phyloP scores from a whole-genome alignment of 176 grass and related monocot species.

The Aegilops sharonensis region DNA sequence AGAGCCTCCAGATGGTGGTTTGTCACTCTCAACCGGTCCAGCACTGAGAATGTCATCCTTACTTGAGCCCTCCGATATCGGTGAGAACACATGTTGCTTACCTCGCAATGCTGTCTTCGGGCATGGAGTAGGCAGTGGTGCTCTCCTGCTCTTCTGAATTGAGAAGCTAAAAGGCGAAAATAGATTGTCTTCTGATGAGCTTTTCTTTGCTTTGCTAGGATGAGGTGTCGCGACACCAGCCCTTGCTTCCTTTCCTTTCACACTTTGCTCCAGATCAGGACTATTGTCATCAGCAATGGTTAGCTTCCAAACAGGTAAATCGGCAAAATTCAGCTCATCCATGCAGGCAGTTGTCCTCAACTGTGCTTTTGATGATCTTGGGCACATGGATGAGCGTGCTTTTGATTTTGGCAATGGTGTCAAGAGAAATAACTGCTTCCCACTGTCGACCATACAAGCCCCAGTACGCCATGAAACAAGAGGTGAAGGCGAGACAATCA shows the following conservation, averaged over 20 bases:
- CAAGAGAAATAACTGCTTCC: conserved; percentile 84
- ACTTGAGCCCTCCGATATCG: conserved; percentile 41
- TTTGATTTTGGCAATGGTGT: conserved; percentile 71
- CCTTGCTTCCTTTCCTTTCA: conserved; percentile 30
- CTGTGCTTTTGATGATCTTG: conserved; percentile 36
- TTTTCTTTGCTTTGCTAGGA: conserved; percentile 28
- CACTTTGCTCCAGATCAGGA: conserved; percentile 13
- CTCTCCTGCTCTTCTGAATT: conserved; percentile 43
- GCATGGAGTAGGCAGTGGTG: conserved; percentile 30
- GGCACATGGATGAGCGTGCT: conserved; percentile 35
- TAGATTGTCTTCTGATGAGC: neutral
- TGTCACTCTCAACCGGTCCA: conserved; percentile 9
- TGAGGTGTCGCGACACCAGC: conserved; percentile 6
- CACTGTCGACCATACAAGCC: conserved; percentile 60
- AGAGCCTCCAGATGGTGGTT: conserved; percentile 8
- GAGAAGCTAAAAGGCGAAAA: conserved; percentile 41
- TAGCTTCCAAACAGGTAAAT: conserved; percentile 45
- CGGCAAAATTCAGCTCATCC: conserved; percentile 23
- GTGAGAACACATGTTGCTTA: conserved; percentile 39
- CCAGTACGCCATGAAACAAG: conserved; percentile 83
- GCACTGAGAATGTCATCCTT: conserved; percentile 26
- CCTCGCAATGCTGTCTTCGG: conserved; percentile 36
- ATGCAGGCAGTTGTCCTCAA: conserved; percentile 18
- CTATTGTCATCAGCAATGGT: conserved; percentile 24
- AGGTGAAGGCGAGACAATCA: conserved; percentile 88